Percentiles rank a stretch among this genome's conserved stretches.
Conservation (phyloP, 768 basidiomycete species). For the Phylloporus sp. region DNA sequence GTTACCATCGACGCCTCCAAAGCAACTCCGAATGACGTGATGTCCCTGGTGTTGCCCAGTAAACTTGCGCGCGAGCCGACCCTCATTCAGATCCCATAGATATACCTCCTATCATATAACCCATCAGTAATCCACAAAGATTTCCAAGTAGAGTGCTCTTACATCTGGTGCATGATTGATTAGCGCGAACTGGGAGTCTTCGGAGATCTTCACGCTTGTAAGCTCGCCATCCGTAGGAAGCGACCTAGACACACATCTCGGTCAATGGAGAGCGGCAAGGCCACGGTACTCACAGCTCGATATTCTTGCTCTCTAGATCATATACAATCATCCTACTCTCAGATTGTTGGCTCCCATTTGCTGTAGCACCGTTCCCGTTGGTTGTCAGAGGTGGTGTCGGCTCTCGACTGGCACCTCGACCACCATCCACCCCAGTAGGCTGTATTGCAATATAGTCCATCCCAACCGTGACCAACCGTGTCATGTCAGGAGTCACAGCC, state of each 20-base stretch:
- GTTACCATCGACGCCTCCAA: slow-evolving; percentile 85
- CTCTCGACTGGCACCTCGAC: slow-evolving; percentile 35
- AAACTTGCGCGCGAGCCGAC: slow-evolving; percentile 72
- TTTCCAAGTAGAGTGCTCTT: slow-evolving; percentile 27
- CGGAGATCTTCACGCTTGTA: slow-evolving; percentile 83
- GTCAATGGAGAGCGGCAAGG: slow-evolving; percentile 8
- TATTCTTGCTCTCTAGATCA: slow-evolving; percentile 63
- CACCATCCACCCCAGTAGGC: slow-evolving; percentile 10
- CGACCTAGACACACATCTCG: slow-evolving; percentile 40
- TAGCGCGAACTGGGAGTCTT: slow-evolving; percentile 82
- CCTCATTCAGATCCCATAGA: slow-evolving; percentile 74
- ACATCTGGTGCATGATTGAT: slow-evolving; percentile 88
- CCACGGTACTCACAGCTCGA: slow-evolving; percentile 56
- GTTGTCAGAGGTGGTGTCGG: slow-evolving; percentile 28
- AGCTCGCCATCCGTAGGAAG: slow-evolving; percentile 72
- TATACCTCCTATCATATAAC: slow-evolving; percentile 69
- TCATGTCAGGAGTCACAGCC: slow-evolving; percentile 80
- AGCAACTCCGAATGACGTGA: slow-evolving; percentile 89
- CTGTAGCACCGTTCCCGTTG: slow-evolving; percentile 32
- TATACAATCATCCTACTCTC: slow-evolving; percentile 74
- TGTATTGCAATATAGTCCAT: slow-evolving; percentile 43
- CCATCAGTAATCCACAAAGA: slow-evolving; percentile 5
- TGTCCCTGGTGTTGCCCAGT: slow-evolving; percentile 80
- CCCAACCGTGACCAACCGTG: slow-evolving; percentile 81
- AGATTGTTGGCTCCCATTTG: slow-evolving; percentile 35